These are phyloP conservation scores for Suillus plorans DNA, from an alignment of 768 basidiomycete genomes.

Conservation along the genomic window DNA sequence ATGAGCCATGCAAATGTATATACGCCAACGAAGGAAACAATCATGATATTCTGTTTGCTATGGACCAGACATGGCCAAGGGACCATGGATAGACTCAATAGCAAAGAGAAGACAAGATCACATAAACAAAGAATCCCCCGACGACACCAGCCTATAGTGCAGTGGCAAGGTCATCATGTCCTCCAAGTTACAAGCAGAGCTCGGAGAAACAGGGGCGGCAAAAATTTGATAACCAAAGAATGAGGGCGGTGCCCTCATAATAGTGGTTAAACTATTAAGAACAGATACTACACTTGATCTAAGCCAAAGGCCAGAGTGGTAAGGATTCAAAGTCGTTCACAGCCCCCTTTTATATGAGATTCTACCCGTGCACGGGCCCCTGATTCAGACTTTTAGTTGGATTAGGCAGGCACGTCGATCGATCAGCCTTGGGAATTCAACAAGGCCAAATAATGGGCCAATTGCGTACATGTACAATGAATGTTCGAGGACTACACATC, in stretches of 20 bases:
- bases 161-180: slow-evolving; percentile 55
- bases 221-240: slow-evolving; percentile 60
- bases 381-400: too few species aligned
- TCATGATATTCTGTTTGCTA: not conserved
- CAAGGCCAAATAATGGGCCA: not conserved
- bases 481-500: slow-evolving; percentile 11
- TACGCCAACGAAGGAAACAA: too few species aligned
- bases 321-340: slow-evolving; percentile 2
- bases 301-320: slow-evolving; percentile 67
- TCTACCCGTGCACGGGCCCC: not conserved
- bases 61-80: not conserved
- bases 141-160: slow-evolving; percentile 40
- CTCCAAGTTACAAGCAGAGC: slow-evolving; percentile 62
- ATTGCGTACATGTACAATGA: not conserved
- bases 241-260: slow-evolving; percentile 54
- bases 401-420: not conserved
- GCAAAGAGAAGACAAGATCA: slow-evolving; percentile 25
- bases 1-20: too few species aligned
- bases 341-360: not conserved
- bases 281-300: slow-evolving; percentile 81
- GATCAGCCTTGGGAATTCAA: not conserved
- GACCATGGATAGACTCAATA: not conserved
- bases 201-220: slow-evolving; percentile 43
- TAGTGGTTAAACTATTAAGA: slow-evolving; percentile 63
- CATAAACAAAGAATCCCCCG: slow-evolving; percentile 9